phyloP scores from a whole-genome alignment of 2,329 filamentous ascomycete genomes.

The Botrytis cinerea region DNA sequence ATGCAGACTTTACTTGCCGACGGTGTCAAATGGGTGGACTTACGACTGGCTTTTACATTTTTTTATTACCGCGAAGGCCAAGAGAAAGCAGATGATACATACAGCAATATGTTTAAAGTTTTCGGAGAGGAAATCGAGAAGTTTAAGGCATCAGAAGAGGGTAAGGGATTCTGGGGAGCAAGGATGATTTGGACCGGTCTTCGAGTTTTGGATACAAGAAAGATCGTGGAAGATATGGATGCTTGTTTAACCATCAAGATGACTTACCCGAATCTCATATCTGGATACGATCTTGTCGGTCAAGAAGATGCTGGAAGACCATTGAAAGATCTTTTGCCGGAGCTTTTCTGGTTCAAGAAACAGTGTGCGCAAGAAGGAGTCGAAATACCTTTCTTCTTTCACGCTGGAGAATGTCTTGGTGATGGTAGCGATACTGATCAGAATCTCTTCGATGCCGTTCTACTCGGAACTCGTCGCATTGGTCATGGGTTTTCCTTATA shows the following conservation, averaged over 20 bases:
- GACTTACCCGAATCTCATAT: conserved; percentile 74
- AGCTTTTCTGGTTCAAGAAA: conserved; percentile 93
- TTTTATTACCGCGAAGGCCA: conserved; percentile 66
- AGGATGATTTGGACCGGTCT: conserved; percentile 83
- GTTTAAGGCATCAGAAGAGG: conserved; percentile 72
- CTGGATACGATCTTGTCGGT: conserved; percentile 87
- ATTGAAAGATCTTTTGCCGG: conserved; percentile 74
- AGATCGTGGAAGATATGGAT: conserved; percentile 80
- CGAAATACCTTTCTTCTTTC: conserved; percentile 92
- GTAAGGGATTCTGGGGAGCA: conserved; percentile 79
- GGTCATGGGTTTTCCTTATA: conserved; percentile 86
- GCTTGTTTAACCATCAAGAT: conserved; percentile 81
- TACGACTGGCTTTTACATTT: conserved; percentile 73
- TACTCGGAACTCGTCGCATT: conserved; percentile 84
- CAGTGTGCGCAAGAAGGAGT: conserved; percentile 76
- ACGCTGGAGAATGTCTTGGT: conserved; percentile 82
- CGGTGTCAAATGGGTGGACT: conserved; percentile 81
- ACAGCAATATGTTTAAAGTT: conserved; percentile 68
- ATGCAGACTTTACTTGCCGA: conserved; percentile 74
- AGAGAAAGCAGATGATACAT: conserved; percentile 67
- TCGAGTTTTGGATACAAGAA: conserved; percentile 62
- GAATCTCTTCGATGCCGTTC: conserved; percentile 86
- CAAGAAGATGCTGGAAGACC: conserved; percentile 80
- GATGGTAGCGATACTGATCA: conserved; percentile 72
- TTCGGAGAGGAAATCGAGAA: conserved; percentile 75